Evolutionary conservation across 352 stramenopile species (phyloP).

Genomic region (Blastocystis sp.): DNA sequence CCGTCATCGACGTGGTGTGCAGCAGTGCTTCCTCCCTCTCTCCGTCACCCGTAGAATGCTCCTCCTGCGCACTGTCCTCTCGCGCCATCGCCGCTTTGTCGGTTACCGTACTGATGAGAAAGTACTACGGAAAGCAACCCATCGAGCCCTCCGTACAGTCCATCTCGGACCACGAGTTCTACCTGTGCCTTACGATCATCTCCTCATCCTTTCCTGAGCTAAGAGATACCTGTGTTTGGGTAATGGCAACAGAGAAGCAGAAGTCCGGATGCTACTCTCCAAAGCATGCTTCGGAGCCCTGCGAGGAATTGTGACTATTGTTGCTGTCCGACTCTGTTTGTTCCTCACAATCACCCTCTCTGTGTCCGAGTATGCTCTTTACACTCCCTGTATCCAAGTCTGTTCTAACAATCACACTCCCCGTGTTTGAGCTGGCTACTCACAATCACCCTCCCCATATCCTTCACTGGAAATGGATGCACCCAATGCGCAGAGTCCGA

Average conservation of each 20-base stretch:
- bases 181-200: background rate
- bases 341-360: background rate
- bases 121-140: conserved; percentile 17
- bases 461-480: background rate
- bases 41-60: background rate
- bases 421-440: background rate
- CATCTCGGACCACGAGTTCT: background rate
- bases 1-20: conserved; percentile 26
- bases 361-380: background rate
- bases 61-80: conserved; percentile 2
- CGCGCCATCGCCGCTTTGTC: background rate
- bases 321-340: background rate
- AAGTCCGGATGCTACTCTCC: no score
- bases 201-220: background rate
- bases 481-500: background rate
- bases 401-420: background rate
- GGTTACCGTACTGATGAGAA: background rate
- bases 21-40: background rate
- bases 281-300: no score
- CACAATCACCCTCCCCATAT: background rate
- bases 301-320: background rate
- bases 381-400: no score
- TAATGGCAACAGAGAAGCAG: background rate
- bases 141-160: background rate
- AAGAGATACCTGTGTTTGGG: background rate